Base-by-base conservation (phyloP, 306 rosid species). In the Medicago arabica region DNA sequence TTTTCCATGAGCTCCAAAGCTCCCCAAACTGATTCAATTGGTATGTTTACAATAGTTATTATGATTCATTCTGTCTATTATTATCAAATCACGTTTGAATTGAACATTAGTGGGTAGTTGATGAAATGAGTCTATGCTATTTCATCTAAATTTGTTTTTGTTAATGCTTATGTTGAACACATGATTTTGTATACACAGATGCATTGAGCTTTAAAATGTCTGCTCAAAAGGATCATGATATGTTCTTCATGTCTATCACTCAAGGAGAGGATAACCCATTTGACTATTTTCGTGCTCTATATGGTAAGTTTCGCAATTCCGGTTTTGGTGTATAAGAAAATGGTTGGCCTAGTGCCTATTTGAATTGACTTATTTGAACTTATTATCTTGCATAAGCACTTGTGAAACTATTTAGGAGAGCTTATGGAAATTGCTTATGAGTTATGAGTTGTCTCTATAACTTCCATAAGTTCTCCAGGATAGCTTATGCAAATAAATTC, bases 191-290 rank as follows among this genome's bases (percentile, higher is more conserved):
- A 21, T 68, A 17, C 65, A 25, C 88, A 86, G 92, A 80, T 86
- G 53, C 82, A 34, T 86, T 74, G 71, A 78, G 75, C 62, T 67
- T 77, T 34, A 47, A 77, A 62, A 79, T 84, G 82, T 19, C 77
- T 39, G 25, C 80, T 74, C 80, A 85, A 57, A 84, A 80, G 82
- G 69, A 80, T 18, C 38, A 82, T 9, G 64, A 78, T 40, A 83
- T 72, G 61, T 59, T 83, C 69, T 74, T 81, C 55, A 67, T 84
- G 86, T 71, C 83, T 28, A 78, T 78, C 71, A 74, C 11, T 54
- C 76, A 65, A 51, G 79, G 81, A 82, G 86, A 80, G 50, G 77
- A 85, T 25, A 75, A 78, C n/a, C 89, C 87, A 15, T 46, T 79
- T 55, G 84, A 85, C 49, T 69, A 79, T 31, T 72, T 82, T 2